A percentile compares a stretch with the other conserved stretches of the same genome.
Conservation (phyloP, 75 land plant species). For the Picea sitchensis region DNA sequence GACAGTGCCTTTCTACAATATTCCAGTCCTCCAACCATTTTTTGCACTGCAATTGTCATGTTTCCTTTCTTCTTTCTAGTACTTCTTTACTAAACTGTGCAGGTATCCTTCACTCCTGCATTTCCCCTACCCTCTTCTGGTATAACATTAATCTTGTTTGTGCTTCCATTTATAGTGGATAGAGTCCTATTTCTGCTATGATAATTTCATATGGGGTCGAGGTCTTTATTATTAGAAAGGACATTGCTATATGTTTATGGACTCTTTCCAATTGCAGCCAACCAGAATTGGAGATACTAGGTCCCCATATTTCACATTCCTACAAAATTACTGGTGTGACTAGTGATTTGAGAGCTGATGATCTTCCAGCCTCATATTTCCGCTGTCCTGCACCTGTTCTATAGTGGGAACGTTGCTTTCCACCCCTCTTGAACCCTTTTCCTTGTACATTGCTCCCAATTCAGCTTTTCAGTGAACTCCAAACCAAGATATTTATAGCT, state of each 20-base stretch:
- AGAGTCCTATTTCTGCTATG: neutral
- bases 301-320: neutral
- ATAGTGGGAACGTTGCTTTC: neutral
- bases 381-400: neutral
- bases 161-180: neutral
- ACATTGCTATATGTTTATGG: neutral
- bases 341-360: neutral
- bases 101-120: too few species aligned
- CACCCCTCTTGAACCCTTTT: neutral
- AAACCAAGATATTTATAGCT: neutral
- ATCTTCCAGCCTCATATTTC: neutral
- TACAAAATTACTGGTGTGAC: neutral
- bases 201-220: neutral
- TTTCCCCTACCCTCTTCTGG: too few species aligned
- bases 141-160: too few species aligned
- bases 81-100: too few species aligned
- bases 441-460: neutral
- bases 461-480: neutral
- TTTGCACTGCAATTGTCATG: too few species aligned
- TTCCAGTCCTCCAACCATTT: too few species aligned
- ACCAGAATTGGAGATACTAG: neutral
- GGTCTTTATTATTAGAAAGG: neutral
- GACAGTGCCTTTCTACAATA: too few species aligned
- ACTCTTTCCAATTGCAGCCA: neutral
- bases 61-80: too few species aligned